Evolutionary conservation across 164 flowering plant genomes (phyloP).

Genomic region (Sedum album): DNA sequence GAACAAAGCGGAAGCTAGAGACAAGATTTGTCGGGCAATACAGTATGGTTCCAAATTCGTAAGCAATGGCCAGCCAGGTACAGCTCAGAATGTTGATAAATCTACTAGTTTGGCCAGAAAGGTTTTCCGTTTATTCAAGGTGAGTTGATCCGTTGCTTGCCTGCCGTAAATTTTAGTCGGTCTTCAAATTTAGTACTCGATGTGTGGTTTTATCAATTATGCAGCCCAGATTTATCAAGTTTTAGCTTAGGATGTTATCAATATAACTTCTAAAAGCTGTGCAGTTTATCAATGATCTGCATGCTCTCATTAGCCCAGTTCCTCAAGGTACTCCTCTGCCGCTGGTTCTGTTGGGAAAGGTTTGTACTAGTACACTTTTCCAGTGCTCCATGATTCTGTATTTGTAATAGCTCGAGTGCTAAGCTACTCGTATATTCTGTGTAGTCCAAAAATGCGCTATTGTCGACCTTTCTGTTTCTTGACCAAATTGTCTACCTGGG

Average conservation of each 20-base stretch:
- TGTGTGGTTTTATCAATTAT: not conserved
- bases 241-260: not conserved
- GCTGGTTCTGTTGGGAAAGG: slow-evolving; percentile 86
- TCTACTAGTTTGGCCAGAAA: slow-evolving; percentile 92
- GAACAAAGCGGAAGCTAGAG: slow-evolving; percentile 98
- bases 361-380: slow-evolving; percentile 13
- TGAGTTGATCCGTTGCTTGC: not conserved
- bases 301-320: slow-evolving; percentile 79
- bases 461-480: slow-evolving; percentile 91
- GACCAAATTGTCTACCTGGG: slow-evolving; percentile 99
- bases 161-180: not conserved
- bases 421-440: slow-evolving; percentile 11
- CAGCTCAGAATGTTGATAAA: slow-evolving; percentile 96
- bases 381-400: not conserved
- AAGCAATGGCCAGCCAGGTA: slow-evolving; percentile 91
- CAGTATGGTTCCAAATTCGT: slow-evolving; percentile 96
- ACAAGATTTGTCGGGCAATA: slow-evolving; percentile 96
- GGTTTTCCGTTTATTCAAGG: slow-evolving; percentile 98
- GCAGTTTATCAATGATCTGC: slow-evolving; percentile 98
- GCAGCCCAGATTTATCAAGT: not conserved
- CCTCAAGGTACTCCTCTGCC: slow-evolving; percentile 95
- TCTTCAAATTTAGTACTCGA: not conserved
- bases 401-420: not conserved
- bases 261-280: slow-evolving; percentile 4
- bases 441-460: slow-evolving; percentile 89